Base-by-base conservation (phyloP, 768 basidiomycete species). In the Kwoniella botswanensis region DNA sequence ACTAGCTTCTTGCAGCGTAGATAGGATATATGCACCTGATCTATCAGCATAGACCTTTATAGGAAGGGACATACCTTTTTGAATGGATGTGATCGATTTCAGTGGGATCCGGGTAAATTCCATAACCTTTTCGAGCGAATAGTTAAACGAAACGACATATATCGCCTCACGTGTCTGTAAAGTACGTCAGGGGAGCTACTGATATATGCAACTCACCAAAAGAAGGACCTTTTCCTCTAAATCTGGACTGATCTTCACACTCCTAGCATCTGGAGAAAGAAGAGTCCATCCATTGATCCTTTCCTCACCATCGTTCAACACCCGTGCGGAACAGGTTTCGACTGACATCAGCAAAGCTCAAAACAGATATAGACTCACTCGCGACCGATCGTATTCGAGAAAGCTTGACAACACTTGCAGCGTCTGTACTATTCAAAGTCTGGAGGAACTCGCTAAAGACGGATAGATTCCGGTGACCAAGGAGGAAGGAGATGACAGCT, bases 171-270 rank as follows among this genome's bases (percentile, higher is more conserved):
- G 75, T 76, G 92, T 94, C 93, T 94, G 78, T 17, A 21, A 11
- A 26, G 78, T 17, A 21, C 15, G 41, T 70, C 44, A 68, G 70
- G 57, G 3, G 57, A 59, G 29, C 4, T 22, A 12, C 15, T 21
- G 46, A 9, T 6, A 18, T 61, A 24, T 1, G 3, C 5, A 12
- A 86, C 92, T 68, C 63, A 94, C 94, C 82, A 98, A 82, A 0
- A 99, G 84, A 18, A 98, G 72, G 3, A 99, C 90, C 82, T 98
- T 98, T 86, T 98, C 97, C 84, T 98, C 95, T 72, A 93, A 94
- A 74, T 89, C 91, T 52, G 91, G 87, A n/a, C 88, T 87, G 7
- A 92, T 79, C 81, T 87, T 92, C 61, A 86, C 85, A 76, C 92
- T 92, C 64, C 92, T 79, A 63, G 91, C 88, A 74, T 89, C 88